Conservation (phyloP, 23 red algal species). For the Gracilariopsis chorda region DNA sequence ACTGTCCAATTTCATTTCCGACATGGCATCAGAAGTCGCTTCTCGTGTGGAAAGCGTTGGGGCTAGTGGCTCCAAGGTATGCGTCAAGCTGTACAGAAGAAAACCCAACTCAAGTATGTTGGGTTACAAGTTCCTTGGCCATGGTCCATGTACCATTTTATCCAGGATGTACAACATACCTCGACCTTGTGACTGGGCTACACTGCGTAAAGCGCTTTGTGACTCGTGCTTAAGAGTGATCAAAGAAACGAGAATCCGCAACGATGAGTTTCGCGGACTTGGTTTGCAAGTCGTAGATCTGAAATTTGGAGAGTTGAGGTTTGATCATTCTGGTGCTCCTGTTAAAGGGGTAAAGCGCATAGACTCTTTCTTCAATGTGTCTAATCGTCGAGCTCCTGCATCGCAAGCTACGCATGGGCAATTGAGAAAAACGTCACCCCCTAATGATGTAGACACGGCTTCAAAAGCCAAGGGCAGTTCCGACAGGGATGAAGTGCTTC, state of each 20-base stretch:
- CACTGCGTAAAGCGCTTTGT: constrained; percentile 16
- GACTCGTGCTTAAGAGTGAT: constrained; percentile 33
- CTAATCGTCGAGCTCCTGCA: not conserved
- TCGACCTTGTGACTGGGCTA: not conserved
- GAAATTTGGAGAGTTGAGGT: constrained; percentile 53
- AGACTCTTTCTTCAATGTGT: constrained; percentile 37
- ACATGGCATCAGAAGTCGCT: constrained; percentile 74
- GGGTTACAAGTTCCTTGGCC: constrained; percentile 63
- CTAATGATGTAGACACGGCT: not conserved
- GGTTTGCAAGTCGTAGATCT: constrained; percentile 80
- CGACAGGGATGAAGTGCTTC: not conserved
- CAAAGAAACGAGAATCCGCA: constrained; percentile 35
- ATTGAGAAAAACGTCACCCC: not conserved
- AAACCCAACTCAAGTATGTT: constrained; percentile 65
- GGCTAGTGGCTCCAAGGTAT: constrained; percentile 51
- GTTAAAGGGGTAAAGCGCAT: constrained; percentile 27
- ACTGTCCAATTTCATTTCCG: constrained; percentile 72
- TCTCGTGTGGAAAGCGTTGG: constrained; percentile 57
- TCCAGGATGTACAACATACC: constrained; percentile 15
- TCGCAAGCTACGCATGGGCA: not conserved
- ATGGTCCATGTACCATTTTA: constrained; percentile 43
- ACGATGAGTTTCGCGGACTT: constrained; percentile 83
- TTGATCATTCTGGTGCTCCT: constrained; percentile 29
- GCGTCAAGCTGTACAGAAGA: constrained; percentile 67
- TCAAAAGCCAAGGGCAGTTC: no score